Evolutionary conservation across 441 rosid genomes (phyloP), one percentile per base, ranked within the genome.

Genomic region (Jatropha multifida): DNA sequence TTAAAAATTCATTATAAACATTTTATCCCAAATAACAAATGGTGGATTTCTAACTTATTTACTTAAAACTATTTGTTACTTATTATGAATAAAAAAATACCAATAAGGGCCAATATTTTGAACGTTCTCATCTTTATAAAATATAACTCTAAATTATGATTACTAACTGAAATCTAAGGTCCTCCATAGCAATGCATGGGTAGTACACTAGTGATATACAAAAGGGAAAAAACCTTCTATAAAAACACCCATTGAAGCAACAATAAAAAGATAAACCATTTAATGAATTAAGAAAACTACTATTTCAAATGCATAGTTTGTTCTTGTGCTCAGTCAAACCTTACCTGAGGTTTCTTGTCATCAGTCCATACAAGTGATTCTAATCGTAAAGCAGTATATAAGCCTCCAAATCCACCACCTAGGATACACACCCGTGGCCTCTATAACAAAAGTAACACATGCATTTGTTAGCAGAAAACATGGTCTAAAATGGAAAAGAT

Each of bases 361-460:
- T 87, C 92, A 18, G 87, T 87, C 98, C 99, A 95, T 8, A 83
- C 82, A 72, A 95, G 96, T 10, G 99, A 95, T 76, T 95, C 96
- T 73, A 95, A 84, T 79, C 99, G 84, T 81, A 95, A 81, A 77
- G 99, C 98, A 73, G 99, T 92, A 75, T 92, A 90, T 77, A 95
- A 77, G 68, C 99, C 98, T 72, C 98, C 97, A 88, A 95, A 95
- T 55, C 99, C 99, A 71, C 99, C 98, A 49, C 99, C 99, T 52
- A 95, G 77, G 61, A 95, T 93, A 60, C 98, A 93, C 48, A 95
- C 89, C 71, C 94, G 87, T 10, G 97, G 98, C 75, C 79, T 90
- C 99, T 95, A 88, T 40, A 81, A 77, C 13, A 66, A 62, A 65
- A 51, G 48, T 1, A 7, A 70, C 38, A 70, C 41, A 77, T 74